phyloP scores from a whole-genome alignment of 192 early-diverging fungal species.

The Hyaloraphidium curvatum region DNA sequence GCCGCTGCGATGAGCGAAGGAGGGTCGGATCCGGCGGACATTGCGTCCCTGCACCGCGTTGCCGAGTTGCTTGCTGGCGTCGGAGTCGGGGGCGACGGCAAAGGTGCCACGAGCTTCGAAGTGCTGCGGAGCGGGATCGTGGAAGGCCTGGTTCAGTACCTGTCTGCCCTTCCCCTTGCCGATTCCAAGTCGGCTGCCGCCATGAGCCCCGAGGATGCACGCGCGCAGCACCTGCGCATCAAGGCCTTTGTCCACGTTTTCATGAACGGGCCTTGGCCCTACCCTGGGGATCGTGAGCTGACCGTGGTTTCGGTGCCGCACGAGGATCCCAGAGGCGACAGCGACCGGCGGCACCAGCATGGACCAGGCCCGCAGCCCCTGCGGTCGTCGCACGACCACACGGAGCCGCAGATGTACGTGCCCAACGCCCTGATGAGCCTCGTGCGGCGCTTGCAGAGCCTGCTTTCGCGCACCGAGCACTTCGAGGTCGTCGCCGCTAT shows the following conservation, averaged over 20 bases:
- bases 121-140: conserved; percentile 56
- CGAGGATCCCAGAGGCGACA: no score
- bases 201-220: background rate
- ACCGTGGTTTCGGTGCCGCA: no score
- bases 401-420: conserved; percentile 6
- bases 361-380: no score
- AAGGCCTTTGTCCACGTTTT: conserved; percentile 34
- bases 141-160: conserved; percentile 28
- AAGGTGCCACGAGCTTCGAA: conserved; percentile 58
- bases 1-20: background rate
- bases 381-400: conserved; percentile 10
- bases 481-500: conserved; percentile 39
- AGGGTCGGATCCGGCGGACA: background rate
- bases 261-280: conserved; percentile 21
- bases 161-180: no score
- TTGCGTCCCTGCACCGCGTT: conserved; percentile 8
- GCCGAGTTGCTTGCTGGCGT: conserved; percentile 5
- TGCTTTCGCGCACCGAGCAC: conserved; percentile 41
- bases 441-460: conserved; percentile 48
- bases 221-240: background rate
- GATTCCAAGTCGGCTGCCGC: no score
- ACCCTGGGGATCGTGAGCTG: no score
- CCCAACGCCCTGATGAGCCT: conserved; percentile 29
- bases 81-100: background rate
- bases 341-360: no score